phyloP scores from a whole-genome alignment of 208 protist genomes.

The Zelonia costaricensis region DNA sequence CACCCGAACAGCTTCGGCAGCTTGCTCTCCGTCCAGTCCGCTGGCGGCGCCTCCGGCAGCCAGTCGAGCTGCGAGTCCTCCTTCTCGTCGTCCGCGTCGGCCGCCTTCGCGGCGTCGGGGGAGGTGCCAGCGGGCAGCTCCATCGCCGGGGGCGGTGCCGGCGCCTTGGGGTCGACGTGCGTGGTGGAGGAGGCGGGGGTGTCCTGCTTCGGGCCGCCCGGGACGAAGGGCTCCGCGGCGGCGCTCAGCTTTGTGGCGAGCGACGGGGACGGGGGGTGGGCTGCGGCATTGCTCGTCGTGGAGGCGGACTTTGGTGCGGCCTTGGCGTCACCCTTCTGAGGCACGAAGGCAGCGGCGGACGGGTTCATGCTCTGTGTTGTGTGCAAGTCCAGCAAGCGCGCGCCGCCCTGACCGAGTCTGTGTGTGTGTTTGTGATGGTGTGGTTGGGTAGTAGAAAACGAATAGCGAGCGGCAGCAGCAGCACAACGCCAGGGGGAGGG shows the following conservation, averaged over 20 bases:
- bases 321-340: slow-evolving; percentile 10
- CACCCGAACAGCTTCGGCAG: slow-evolving; percentile 62
- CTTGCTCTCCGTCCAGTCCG: slow-evolving; percentile 51
- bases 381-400: no score
- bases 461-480: no score
- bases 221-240: slow-evolving; percentile 61
- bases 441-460: no score
- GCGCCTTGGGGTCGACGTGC: slow-evolving; percentile 4
- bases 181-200: slow-evolving; percentile 1
- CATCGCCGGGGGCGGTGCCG: slow-evolving; percentile 1
- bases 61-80: slow-evolving; percentile 34
- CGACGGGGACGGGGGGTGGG: slow-evolving; percentile 14
- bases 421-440: no score
- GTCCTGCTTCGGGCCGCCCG: slow-evolving; percentile 24
- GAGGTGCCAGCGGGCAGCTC: slow-evolving; percentile 5
- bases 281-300: not conserved
- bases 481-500: no score
- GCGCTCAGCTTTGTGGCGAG: slow-evolving; percentile 53
- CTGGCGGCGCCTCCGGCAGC: slow-evolving; percentile 34
- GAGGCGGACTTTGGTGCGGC: not conserved
- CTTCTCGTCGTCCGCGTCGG: slow-evolving; percentile 18
- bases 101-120: slow-evolving; percentile 3
- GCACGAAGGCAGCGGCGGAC: slow-evolving; percentile 59
- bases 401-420: no score
- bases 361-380: slow-evolving; percentile 66